These are phyloP conservation scores for Oldenlandia corymbosa DNA, from an alignment of 257 asterid species.

Conservation along the genomic window DNA sequence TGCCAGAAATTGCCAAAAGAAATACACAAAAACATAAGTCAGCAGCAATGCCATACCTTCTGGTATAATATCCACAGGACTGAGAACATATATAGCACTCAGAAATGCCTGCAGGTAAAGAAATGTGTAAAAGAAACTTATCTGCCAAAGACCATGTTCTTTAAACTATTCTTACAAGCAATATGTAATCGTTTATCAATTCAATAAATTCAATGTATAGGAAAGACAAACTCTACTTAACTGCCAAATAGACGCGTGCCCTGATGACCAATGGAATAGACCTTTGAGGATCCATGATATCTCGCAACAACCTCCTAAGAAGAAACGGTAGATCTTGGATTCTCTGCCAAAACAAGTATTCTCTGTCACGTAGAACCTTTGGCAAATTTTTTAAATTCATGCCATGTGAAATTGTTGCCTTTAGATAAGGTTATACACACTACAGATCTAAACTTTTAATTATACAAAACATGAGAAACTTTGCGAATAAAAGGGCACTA, in stretches of 20 bases:
- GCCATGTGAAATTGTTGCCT: too few relatives aligned
- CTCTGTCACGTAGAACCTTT: neutral
- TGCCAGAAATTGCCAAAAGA: neutral
- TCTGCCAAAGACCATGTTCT: neutral
- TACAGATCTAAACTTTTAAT: neutral
- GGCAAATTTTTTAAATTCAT: too few relatives aligned
- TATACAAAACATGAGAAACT: neutral
- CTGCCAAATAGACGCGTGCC: conserved; percentile 90
- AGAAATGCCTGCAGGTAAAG: conserved; percentile 28
- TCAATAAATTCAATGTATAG: neutral
- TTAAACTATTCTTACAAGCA: too few relatives aligned
- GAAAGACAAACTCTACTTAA: conserved; percentile 38
- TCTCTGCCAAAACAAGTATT: conserved; percentile 51
- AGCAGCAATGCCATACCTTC: conserved; percentile 31
- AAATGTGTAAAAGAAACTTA: neutral
- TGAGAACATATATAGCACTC: conserved; percentile 40
- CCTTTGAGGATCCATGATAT: conserved; percentile 80
- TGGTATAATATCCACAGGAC: conserved; percentile 48
- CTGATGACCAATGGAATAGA: conserved; percentile 70
- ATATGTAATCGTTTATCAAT: neutral
- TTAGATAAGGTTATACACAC: neutral
- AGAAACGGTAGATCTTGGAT: conserved; percentile 95
- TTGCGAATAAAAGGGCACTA: neutral
- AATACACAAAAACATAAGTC: neutral
- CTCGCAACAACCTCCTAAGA: conserved; percentile 74